Evolutionary conservation across 768 basidiomycete genomes (phyloP), one percentile per base, ranked within the genome.

Genomic region (Lentinus brumalis): DNA sequence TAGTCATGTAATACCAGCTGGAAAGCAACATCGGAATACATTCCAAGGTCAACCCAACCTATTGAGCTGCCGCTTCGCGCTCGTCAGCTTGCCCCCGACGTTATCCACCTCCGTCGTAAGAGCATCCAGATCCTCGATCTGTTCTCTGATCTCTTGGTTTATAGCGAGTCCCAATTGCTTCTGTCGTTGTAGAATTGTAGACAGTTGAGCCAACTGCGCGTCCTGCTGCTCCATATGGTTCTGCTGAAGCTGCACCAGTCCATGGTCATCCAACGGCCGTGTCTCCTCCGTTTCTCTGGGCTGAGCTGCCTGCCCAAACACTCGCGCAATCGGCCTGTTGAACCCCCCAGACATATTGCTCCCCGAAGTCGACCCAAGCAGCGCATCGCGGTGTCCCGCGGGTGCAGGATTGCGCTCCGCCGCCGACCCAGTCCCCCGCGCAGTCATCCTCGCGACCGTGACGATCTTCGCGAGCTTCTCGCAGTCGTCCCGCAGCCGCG

Each of bases 151-250:
- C 75, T 98, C 96, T 52, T 80, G 82, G 52, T 84, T 82, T 60
- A 98, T 97, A 8, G 93, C 94, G 59, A 89, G 79, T 18, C 95
- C 96, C 11, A 98, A 82, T 30, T 92, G 87, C 69, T 87, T 82
- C 74, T 98, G 96, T 40, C 95, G 83, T 66, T 86, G 85, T 44
- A 98, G 79, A 60, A 97, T 87, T 0, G 92, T 83, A 0, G 91
- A 88, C 50, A 98, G 77, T 65, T 89, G 83, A 4, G 87, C 78
- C n/a, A 96, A 78, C 67, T 96, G 89, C 32, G 78, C 66, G 67
- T 98, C 96, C 73, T 98, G 96, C 60, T 89, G 82, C 50, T 89
- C 81, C 69, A 98, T 86, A 76, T 94, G 87, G 15, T 79, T 78
- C 67, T 89, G 82, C 71, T 98, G 96, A 57, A 96, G 77, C 65